Base-by-base conservation (phyloP, 805 yeast species). In the Wickerhamomyces mucosus region DNA sequence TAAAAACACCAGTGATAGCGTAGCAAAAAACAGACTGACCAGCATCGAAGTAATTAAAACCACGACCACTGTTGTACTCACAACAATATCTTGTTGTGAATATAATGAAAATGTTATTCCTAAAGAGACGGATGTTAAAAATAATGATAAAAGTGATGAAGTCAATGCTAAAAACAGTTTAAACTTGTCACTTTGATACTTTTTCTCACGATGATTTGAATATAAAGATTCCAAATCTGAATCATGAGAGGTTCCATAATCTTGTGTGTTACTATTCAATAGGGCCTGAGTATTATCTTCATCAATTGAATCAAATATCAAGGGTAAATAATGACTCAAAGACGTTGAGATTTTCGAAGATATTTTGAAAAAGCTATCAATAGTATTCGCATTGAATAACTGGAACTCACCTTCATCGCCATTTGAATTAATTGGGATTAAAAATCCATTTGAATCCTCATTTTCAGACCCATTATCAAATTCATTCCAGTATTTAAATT, bases 391-490 rank as follows among this genome's bases (percentile, higher is more conserved):
- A 3, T 42, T 30, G 22, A 43, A 43, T 15, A 48, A 35, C 15
- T 34, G 36, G 6, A 28, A 18, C 9, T 26, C 28, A 7, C 37
- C 41, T 9, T 43, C 47, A 10, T 53, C 64, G 24, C 59, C 64
- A 17, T 42, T 31, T 5, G 37, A 42, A 13, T 46, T 49, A 9
- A 54, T 45, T 15, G 58, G 51, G 22, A 63, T 59, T 31, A 58
- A 54, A 5, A 59, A 61, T 6, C 44, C 57, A 21, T 50, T 59
- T 20, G 59, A 63, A 18, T 50, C 57, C 35, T 59, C 72, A 27
- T 55, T 69, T 36, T 74, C 81, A 1, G 77, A 72, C 0, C 69
- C 69, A 43, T 75, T 63, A 43, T 75, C 82, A 46, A 75, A 75
- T 53, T 75, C 82, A 45, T 75, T 75, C 82, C 82, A 75, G 48